Evolutionary conservation across 2,329 filamentous ascomycete genomes (phyloP).

Genomic region (Fusarium compactum): DNA sequence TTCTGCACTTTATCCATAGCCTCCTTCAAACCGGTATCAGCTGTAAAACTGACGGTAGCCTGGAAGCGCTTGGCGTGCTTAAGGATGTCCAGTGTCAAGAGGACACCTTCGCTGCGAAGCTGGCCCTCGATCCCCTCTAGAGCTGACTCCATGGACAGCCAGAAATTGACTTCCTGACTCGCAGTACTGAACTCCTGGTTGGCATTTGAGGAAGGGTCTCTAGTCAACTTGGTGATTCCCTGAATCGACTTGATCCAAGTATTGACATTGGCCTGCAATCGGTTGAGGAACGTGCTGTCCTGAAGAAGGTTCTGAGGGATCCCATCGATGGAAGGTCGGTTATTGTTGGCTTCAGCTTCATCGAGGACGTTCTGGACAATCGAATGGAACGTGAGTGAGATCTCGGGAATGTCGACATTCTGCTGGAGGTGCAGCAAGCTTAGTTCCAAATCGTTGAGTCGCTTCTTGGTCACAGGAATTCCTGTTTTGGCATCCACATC

Average conservation of each 20-base stretch:
- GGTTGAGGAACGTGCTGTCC: conserved; percentile 93
- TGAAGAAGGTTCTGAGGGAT: conserved; percentile 82
- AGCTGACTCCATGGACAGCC: conserved; percentile 95
- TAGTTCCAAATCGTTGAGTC: conserved; percentile 92
- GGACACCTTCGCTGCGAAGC: conserved; percentile 87
- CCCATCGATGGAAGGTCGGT: conserved; percentile 80
- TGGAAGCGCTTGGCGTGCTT: conserved; percentile 98
- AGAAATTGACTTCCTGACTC: conserved; percentile 98
- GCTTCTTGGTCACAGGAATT: conserved; percentile 97
- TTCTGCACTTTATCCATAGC: conserved; percentile 96
- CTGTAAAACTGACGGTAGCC: conserved; percentile 94
- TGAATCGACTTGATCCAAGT: conserved; percentile 99
- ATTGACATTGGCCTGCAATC: conserved; percentile 92
- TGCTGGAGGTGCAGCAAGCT: conserved; percentile 93
- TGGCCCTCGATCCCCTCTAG: conserved; percentile 92
- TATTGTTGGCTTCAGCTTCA: conserved; percentile 74
- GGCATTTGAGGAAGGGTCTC: conserved; percentile 77
- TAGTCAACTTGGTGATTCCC: conserved; percentile 91
- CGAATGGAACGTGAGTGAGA: conserved; percentile 88
- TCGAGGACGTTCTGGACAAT: conserved; percentile 88
- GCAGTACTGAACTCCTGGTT: conserved; percentile 73
- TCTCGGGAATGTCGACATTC: conserved; percentile 96
- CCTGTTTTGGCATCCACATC: conserved; percentile 94
- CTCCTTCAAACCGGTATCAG: conserved; percentile 96
- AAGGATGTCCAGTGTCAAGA: conserved; percentile 91